A percentile compares a stretch with the other conserved stretches of the same genome.
Conservation (phyloP, 768 basidiomycete genomes). For the Xanthoconium stramineum region DNA sequence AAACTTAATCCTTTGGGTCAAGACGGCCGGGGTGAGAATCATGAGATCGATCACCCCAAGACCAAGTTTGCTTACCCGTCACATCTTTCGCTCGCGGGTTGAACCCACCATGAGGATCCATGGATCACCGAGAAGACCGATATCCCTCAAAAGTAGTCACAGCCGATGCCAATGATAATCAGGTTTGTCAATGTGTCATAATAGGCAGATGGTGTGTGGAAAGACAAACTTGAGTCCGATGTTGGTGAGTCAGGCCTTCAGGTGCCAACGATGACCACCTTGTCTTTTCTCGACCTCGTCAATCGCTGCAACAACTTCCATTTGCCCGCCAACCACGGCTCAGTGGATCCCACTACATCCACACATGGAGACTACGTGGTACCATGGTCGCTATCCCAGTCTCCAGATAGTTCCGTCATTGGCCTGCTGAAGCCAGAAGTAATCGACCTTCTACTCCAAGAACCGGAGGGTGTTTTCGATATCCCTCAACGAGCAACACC, state of each 20-base stretch:
- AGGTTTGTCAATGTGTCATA: no score
- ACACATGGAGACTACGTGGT: conserved; percentile 44
- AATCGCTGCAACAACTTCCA: conserved; percentile 71
- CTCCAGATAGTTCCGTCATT: conserved; percentile 51
- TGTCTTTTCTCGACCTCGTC: conserved; percentile 61
- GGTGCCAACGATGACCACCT: background rate
- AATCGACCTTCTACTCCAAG: conserved; percentile 49
- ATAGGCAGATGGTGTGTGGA: no score
- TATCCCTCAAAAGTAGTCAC: no score
- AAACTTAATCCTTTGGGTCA: no score
- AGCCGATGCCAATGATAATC: no score
- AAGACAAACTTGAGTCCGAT: no score
- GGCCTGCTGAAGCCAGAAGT: conserved; percentile 60
- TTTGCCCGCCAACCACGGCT: conserved; percentile 29
- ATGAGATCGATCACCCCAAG: no score
- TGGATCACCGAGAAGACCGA: no score
- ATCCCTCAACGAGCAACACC: conserved; percentile 33
- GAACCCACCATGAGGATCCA: no score
- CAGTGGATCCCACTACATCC: conserved; percentile 21
- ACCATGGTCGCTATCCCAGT: conserved; percentile 53
- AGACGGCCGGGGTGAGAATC: no score
- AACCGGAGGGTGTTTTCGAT: conserved; percentile 44
- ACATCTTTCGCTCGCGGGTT: no score
- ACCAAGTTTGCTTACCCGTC: no score
- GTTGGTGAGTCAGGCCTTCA: background rate